Evolutionary conservation across 2,329 filamentous ascomycete genomes (phyloP).

Genomic region (Phialemoniopsis sp.): DNA sequence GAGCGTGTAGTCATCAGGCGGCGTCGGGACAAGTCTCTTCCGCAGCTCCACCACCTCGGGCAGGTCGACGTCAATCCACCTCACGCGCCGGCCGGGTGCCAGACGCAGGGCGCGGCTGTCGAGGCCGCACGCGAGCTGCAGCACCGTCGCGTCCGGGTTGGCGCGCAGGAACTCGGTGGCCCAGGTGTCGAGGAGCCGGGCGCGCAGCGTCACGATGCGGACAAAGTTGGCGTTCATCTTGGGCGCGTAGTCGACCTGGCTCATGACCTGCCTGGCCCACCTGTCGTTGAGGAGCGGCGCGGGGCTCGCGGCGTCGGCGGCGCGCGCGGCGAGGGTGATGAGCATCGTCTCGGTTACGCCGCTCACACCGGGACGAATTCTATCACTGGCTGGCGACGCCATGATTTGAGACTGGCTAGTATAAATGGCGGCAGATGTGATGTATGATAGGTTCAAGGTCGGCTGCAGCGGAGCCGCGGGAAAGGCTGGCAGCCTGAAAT

Average conservation of each 20-base stretch:
- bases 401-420: too few relatives aligned
- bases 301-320: conserved; percentile 11
- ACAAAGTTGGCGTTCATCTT: background rate
- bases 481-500: too few relatives aligned
- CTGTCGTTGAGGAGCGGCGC: conserved; percentile 15
- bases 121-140: conserved; percentile 1
- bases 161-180: background rate
- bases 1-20: background rate
- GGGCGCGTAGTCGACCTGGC: conserved; percentile 14
- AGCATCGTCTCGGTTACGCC: too few relatives aligned
- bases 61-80: background rate
- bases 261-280: conserved; percentile 10
- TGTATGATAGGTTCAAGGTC: too few relatives aligned
- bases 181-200: background rate
- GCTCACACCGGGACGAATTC: too few relatives aligned
- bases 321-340: conserved; percentile 16
- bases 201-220: background rate
- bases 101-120: background rate
- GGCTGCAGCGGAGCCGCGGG: too few relatives aligned
- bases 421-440: too few relatives aligned
- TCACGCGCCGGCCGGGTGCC: background rate
- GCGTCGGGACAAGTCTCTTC: background rate
- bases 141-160: conserved; percentile 1
- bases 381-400: too few relatives aligned
- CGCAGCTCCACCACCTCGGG: background rate